Evolutionary conservation across 345 rosid species (phyloP), one percentile per base, ranked within the genome.

Genomic region (Hirschfeldia incana): DNA sequence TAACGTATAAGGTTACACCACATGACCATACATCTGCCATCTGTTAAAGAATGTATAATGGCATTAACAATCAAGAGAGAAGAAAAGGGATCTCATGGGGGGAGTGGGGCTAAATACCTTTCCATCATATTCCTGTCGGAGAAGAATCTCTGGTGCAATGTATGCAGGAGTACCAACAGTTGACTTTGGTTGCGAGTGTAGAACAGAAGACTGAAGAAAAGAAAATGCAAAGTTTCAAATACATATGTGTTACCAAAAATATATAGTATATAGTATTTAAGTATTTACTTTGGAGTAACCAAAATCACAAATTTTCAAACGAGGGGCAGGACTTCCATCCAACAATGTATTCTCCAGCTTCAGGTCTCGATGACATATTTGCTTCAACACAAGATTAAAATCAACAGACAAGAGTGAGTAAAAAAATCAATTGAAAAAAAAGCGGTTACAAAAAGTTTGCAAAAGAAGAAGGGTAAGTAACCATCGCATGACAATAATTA

Each of bases 1-100:
- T 95, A 64, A 95, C 97, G 30, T 89, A 95, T 64, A 95, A 82
- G 28, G 97, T 93, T 33, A 95, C 98, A 10, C 98, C 97, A 21
- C 99, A 93, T 1, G 98, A 93, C 99, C 99, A 95, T 7, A 95
- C 99, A 85, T 93, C 99, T 17, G 97, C 98, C 82, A 87, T 91
- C 99, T 51, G 57, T n/a, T 51, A 13, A 51, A 46, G 10, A 6
- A 42, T 11, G 13, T 3, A 42, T n/a, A 42, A 37, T 1, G 53
- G 59, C 36, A 33, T 33, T 4, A 33, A 33, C 36, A 33, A 33
- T 5, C 6, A 37, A 37, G 13, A 13, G n/a, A 69, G 71, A 70
- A 30, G 27, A 63, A 63, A 63, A 63, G 29, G 16, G 34, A 74
- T 67, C 57, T 60, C 68, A 51, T 42, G 42, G 55, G 44, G 34